Percentiles rank a stretch among this genome's conserved stretches.
Evolutionary conservation across 805 yeast genomes (phyloP).

Genomic region (Cyberlindnera petersonii): DNA sequence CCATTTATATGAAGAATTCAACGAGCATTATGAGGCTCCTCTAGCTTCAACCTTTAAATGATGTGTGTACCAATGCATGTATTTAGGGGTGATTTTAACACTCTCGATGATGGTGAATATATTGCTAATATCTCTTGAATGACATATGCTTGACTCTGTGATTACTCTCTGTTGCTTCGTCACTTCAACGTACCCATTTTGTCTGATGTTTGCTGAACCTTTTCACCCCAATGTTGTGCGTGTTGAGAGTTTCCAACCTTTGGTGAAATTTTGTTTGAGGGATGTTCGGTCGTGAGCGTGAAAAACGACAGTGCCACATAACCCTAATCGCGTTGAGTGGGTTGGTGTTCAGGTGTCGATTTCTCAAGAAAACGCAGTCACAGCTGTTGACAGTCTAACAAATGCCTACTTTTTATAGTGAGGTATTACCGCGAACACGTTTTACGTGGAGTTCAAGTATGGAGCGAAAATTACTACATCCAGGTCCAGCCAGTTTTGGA

Average conservation of each 20-base stretch:
- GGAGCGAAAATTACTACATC: slow-evolving; percentile 15
- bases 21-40: too few species aligned
- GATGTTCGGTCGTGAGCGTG: slow-evolving; percentile 12
- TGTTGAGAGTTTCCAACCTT: slow-evolving; percentile 12
- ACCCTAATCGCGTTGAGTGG: slow-evolving; percentile 2
- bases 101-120: too few species aligned
- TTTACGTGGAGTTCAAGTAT: slow-evolving; percentile 1
- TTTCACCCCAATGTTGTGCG: slow-evolving; percentile 3
- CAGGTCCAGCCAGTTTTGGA: slow-evolving; percentile 10
- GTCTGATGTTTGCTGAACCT: slow-evolving; percentile 14
- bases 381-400: too few species aligned
- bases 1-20: too few species aligned
- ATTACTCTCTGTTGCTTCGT: neutral
- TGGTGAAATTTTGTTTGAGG: slow-evolving; percentile 24
- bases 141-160: slow-evolving; percentile 3
- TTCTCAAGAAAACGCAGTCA: slow-evolving; percentile 13
- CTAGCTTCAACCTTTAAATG: too few species aligned
- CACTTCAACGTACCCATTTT: slow-evolving; percentile 15
- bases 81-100: too few species aligned
- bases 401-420: too few species aligned
- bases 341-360: slow-evolving; percentile 15
- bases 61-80: too few species aligned
- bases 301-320: slow-evolving; percentile 12
- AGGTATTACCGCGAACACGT: slow-evolving; percentile 2
- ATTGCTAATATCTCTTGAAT: too few species aligned